Base-by-base conservation (phyloP, 2,329 filamentous ascomycete genomes). In the Phialocephala subalpina region DNA sequence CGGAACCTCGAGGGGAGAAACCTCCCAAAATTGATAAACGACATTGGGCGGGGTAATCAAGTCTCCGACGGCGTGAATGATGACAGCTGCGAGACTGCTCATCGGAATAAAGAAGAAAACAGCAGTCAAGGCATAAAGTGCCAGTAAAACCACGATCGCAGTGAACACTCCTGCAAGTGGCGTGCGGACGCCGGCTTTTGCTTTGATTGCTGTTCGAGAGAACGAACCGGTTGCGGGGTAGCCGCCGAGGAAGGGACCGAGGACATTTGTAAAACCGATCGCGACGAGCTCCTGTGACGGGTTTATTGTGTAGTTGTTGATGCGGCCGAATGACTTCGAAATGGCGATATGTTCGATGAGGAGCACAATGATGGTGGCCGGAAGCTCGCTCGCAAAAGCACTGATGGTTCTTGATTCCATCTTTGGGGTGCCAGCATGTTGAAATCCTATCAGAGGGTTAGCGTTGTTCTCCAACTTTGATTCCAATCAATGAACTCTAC, bases 321-420 rank as follows among this genome's bases (percentile, higher is more conserved):
- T 87, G 66, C 95, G 87, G 12, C 95, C 95, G 72, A 98, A 98
- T 0, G 95, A 97, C 78, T 98, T 98, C 18, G 94, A 93, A 69
- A 98, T 97, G 57, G 95, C 93, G 72, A 98, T 97, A 77, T 98
- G 95, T 79, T 98, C 95, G 67, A 97, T 96, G 33, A 98, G 84
- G 64, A 97, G 84, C n/a, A 98, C 94, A 70, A 98, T 97, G 60
- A 97, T 89, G 0, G 92, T 90, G 9, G 92, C 92, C 0, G 95
- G 95, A 3, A 98, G 82, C 69, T 97, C 85, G 52, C 83, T 82
- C 0, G 86, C 83, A 74, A 97, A 93, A 0, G 87, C 80, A 2
- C 81, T 84, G 74, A 97, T 85, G 9, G n/a, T 33, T 33, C 11
- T 14, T 14, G 29, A 12, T 6, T 55, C n/a, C 11, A 55, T 33